phyloP scores from a whole-genome alignment of 768 basidiomycete species.

The Mycena rosella region DNA sequence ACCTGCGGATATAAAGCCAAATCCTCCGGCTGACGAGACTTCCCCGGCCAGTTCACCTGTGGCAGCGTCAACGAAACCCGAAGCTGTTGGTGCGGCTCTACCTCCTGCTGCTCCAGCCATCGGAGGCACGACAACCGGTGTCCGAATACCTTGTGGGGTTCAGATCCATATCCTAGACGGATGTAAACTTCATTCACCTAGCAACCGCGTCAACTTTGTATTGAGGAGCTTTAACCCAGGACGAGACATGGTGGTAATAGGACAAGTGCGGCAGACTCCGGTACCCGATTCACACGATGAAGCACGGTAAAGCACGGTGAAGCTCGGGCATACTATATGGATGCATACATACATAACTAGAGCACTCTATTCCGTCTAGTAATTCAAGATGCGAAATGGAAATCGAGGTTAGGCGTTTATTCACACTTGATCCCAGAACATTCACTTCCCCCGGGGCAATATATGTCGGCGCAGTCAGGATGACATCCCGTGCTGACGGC shows the following conservation, averaged over 20 bases:
- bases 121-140: slow-evolving; percentile 46
- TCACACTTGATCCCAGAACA: slow-evolving; percentile 5
- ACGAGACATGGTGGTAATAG: slow-evolving; percentile 20
- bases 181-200: slow-evolving; percentile 53
- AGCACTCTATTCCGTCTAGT: too few relatives aligned
- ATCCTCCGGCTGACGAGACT: slow-evolving; percentile 77
- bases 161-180: not conserved
- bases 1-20: slow-evolving; percentile 83
- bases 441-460: slow-evolving; percentile 15
- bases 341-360: too few relatives aligned
- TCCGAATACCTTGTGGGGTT: slow-evolving; percentile 28
- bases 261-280: not conserved
- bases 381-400: too few relatives aligned
- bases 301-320: slow-evolving; percentile 7
- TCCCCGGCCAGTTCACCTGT: slow-evolving; percentile 67
- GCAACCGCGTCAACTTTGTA: slow-evolving; percentile 62
- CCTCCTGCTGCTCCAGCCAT: slow-evolving; percentile 83
- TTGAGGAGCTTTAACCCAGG: slow-evolving; percentile 39
- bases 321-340: not conserved
- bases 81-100: slow-evolving; percentile 7
- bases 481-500: slow-evolving; percentile 5
- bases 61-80: not conserved
- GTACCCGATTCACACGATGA: slow-evolving; percentile 5
- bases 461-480: slow-evolving; percentile 14
- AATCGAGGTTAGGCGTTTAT: too few relatives aligned